Evolutionary conservation across 768 basidiomycete genomes (phyloP).

Genomic region (Lentinula sp.): DNA sequence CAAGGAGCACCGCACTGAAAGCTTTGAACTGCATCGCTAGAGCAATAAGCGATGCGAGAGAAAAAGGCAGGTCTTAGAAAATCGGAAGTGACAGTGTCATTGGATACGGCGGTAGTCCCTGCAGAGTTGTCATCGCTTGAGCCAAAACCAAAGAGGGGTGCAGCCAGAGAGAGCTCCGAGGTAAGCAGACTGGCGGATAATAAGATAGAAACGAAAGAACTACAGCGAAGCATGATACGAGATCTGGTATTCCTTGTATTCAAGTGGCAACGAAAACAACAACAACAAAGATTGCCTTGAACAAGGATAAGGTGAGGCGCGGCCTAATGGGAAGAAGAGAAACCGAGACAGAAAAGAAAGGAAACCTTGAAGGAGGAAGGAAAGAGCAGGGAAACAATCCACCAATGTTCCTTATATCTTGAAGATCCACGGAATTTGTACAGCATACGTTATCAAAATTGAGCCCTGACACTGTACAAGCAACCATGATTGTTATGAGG

Average conservation of each 20-base stretch:
- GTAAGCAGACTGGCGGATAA: neutral
- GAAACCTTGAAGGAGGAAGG: too few species aligned
- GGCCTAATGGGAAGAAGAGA: neutral
- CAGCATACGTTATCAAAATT: too few species aligned
- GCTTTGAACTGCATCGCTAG: conserved; percentile 20
- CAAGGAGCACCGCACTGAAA: conserved; percentile 29
- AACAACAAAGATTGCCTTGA: neutral
- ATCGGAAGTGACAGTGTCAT: conserved; percentile 5
- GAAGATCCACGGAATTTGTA: too few species aligned
- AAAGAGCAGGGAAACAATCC: too few species aligned
- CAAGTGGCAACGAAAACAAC: neutral
- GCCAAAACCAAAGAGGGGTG: conserved; percentile 2
- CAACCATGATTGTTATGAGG: too few species aligned
- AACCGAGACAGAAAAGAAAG: neutral
- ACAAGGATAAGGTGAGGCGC: neutral
- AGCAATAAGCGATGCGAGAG: conserved; percentile 30
- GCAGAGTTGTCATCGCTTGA: conserved; percentile 5
- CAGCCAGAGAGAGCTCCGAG: neutral
- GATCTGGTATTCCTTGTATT: neutral
- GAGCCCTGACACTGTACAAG: too few species aligned
- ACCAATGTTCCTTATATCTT: too few species aligned
- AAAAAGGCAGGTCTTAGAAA: conserved; percentile 27
- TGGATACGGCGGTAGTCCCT: conserved; percentile 4
- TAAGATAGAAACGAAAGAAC: neutral
- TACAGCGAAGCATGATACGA: neutral